phyloP scores from a whole-genome alignment of 2,329 filamentous ascomycete species.

The Byssochlamys sp. region DNA sequence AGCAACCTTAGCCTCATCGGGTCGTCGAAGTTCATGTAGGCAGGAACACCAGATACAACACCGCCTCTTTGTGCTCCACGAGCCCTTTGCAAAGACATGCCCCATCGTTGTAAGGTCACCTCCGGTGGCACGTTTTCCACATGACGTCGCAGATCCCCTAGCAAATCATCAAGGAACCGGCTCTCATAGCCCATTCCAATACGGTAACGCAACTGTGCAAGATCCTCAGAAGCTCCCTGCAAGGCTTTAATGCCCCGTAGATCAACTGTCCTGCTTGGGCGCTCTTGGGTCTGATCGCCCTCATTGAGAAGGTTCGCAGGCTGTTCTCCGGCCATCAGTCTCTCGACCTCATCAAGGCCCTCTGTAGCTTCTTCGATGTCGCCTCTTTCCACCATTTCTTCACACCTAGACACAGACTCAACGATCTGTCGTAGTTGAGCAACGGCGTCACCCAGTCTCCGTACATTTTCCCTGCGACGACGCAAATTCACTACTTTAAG shows the following conservation, averaged over 20 bases:
- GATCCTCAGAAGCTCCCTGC: slow-evolving; percentile 67
- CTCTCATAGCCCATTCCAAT: slow-evolving; percentile 81
- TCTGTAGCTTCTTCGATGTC: slow-evolving; percentile 71
- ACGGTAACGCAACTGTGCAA: slow-evolving; percentile 64
- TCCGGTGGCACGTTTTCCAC: slow-evolving; percentile 59
- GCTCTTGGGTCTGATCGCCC: slow-evolving; percentile 15
- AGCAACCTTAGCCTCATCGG: slow-evolving; percentile 61
- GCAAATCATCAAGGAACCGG: slow-evolving; percentile 65
- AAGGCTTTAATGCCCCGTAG: slow-evolving; percentile 68
- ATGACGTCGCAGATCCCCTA: slow-evolving; percentile 73
- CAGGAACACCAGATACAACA: slow-evolving; percentile 54
- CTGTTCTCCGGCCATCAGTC: slow-evolving; percentile 66
- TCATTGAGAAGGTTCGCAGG: slow-evolving; percentile 20
- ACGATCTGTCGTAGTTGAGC: slow-evolving; percentile 73
- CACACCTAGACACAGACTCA: slow-evolving; percentile 63
- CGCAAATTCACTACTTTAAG: slow-evolving; percentile 77
- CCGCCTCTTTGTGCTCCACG: slow-evolving; percentile 57
- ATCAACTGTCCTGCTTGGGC: slow-evolving; percentile 49
- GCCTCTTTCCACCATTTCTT: slow-evolving; percentile 72
- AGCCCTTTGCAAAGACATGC: slow-evolving; percentile 61
- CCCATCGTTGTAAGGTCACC: slow-evolving; percentile 78
- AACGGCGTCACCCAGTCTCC: slow-evolving; percentile 71
- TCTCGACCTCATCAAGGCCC: slow-evolving; percentile 67
- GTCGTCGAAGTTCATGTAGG: slow-evolving; percentile 66
- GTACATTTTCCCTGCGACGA: slow-evolving; percentile 71